A percentile compares a stretch with the other conserved stretches of the same genome.
Evolutionary conservation across 163 green algal species (phyloP).

Genomic region (Chloromonas sp.): DNA sequence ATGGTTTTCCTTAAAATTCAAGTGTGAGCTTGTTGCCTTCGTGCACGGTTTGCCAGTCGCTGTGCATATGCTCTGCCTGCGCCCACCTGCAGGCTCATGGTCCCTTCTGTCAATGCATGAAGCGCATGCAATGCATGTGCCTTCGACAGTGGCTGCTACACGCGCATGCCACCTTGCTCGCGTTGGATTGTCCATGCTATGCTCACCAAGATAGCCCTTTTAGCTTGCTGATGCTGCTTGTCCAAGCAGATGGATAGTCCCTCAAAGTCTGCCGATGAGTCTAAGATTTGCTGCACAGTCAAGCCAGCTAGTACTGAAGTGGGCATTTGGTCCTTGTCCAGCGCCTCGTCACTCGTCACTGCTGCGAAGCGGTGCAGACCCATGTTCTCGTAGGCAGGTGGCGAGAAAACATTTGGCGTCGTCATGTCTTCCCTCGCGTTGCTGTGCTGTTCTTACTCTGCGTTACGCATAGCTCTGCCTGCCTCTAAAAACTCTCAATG

Average conservation of each 20-base stretch:
- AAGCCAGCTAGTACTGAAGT: constrained; percentile 30
- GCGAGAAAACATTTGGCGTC: background rate
- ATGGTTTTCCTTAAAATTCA: too few species aligned
- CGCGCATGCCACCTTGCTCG: background rate
- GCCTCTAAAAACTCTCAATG: too few species aligned
- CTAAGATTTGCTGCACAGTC: constrained; percentile 34
- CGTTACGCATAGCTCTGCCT: too few species aligned
- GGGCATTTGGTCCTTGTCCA: background rate
- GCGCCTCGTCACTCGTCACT: background rate
- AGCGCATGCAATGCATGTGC: background rate
- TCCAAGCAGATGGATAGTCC: constrained; percentile 29
- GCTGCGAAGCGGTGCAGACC: constrained; percentile 4
- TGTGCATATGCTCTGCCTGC: too few species aligned
- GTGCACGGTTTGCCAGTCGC: too few species aligned
- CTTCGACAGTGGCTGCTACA: background rate
- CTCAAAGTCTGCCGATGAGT: constrained; percentile 23
- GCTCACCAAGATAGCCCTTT: constrained; percentile 33
- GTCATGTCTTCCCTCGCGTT: too few species aligned
- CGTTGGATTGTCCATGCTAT: background rate
- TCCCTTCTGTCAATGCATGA: too few species aligned
- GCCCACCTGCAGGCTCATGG: too few species aligned
- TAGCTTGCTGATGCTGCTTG: constrained; percentile 26
- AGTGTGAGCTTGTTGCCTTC: too few species aligned
- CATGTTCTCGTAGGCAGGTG: background rate
- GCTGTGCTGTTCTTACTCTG: too few species aligned